phyloP scores from a whole-genome alignment of 495 filamentous ascomycete genomes.

The Hypoxylon fuscum region DNA sequence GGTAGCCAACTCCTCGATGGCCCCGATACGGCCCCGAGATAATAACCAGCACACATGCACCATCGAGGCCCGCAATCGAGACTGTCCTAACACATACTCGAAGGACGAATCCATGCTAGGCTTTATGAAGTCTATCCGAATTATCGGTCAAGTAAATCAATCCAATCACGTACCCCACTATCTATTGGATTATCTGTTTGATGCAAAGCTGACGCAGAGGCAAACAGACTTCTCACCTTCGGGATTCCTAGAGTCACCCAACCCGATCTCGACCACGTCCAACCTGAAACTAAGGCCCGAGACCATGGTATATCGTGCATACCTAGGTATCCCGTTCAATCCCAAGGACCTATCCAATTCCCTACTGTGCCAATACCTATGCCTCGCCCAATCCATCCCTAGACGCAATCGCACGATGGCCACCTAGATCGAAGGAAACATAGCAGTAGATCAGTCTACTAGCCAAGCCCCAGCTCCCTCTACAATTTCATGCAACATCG shows the following conservation, averaged over 20 bases:
- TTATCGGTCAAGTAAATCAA: conserved; percentile 1
- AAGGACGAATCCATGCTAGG: not conserved
- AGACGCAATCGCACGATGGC: not conserved
- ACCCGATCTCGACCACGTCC: not conserved
- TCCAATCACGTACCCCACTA: conserved; percentile 29
- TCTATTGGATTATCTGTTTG: conserved; percentile 25
- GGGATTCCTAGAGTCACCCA: not conserved
- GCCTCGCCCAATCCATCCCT: not conserved
- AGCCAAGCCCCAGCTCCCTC: not conserved
- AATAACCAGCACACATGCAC: not conserved
- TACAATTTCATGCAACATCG: not conserved
- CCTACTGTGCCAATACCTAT: not conserved
- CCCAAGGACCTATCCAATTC: not conserved
- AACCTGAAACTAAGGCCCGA: not conserved
- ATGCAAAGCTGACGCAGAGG: conserved; percentile 29
- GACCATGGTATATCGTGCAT: not conserved
- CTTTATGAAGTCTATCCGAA: not conserved
- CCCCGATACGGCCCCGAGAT: not conserved
- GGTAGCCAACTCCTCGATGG: not conserved
- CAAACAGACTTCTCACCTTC: conserved; percentile 11
- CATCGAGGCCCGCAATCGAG: not conserved
- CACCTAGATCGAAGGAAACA: not conserved
- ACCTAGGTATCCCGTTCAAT: not conserved
- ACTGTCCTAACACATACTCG: not conserved
- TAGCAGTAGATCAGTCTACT: not conserved